Conservation (phyloP, 768 basidiomycete genomes). For the Cystobasidium ongulense region DNA sequence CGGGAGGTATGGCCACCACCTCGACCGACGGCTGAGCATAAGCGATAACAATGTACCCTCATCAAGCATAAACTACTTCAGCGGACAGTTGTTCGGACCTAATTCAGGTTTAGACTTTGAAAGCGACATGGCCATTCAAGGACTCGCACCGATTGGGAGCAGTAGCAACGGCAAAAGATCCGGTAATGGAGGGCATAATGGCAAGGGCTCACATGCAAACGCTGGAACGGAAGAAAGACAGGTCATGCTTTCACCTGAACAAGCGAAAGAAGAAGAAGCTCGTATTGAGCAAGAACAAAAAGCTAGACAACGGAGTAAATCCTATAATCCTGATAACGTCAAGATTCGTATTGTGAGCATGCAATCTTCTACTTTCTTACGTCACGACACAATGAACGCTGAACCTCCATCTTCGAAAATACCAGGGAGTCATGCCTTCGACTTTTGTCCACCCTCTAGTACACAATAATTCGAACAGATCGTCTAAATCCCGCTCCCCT, state of each 20-base stretch:
- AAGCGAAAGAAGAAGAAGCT: slow-evolving; percentile 17
- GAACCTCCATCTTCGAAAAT: background rate
- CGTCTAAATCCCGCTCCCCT: slow-evolving; percentile 17
- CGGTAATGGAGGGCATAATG: background rate
- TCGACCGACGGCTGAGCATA: background rate
- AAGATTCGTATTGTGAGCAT: slow-evolving; percentile 3
- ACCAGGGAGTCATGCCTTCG: slow-evolving; percentile 8
- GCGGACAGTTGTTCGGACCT: background rate
- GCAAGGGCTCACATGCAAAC: background rate
- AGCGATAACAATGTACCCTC: background rate
- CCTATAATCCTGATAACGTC: slow-evolving; percentile 1
- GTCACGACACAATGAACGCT: no score
- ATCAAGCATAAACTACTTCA: slow-evolving; percentile 1
- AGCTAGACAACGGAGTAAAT: slow-evolving; percentile 11
- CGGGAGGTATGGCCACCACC: background rate
- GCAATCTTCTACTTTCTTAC: no score
- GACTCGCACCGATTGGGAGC: background rate
- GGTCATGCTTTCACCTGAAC: background rate
- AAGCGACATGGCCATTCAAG: background rate
- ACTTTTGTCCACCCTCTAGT: slow-evolving; percentile 5
- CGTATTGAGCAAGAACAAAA: background rate
- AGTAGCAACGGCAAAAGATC: background rate
- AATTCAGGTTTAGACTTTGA: background rate
- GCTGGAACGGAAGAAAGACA: background rate
- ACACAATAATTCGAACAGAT: background rate